A percentile compares a stretch with the other conserved stretches of the same genome.
These are phyloP conservation scores for Stipa capillata DNA, from an alignment of 176 grass and related monocot species.

Conservation along the genomic window DNA sequence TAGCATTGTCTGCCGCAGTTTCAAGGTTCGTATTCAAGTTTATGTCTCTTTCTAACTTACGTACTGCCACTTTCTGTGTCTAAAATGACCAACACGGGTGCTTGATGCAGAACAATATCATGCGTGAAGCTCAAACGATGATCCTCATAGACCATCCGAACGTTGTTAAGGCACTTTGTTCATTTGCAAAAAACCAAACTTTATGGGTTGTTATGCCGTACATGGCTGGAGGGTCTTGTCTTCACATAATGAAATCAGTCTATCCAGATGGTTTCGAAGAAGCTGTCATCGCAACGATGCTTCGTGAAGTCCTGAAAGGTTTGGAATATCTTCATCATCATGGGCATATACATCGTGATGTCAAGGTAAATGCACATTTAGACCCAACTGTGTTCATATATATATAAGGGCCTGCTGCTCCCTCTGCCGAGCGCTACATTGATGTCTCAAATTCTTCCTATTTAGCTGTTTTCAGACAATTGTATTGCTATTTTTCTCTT, in stretches of 20 bases:
- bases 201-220: slow-evolving; percentile 96
- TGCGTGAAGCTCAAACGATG: slow-evolving; percentile 93
- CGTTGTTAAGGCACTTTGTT: slow-evolving; percentile 83
- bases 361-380: slow-evolving; percentile 58
- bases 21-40: background rate
- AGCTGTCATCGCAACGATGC: slow-evolving; percentile 69
- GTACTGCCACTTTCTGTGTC: background rate
- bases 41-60: background rate
- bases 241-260: slow-evolving; percentile 96
- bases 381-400: background rate
- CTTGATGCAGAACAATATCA: slow-evolving; percentile 71
- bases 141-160: slow-evolving; percentile 89
- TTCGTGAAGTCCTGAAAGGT: slow-evolving; percentile 81
- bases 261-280: slow-evolving; percentile 76
- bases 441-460: background rate
- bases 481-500: background rate
- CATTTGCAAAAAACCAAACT: slow-evolving; percentile 64
- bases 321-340: slow-evolving; percentile 91
- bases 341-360: slow-evolving; percentile 89
- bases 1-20: background rate
- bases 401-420: background rate
- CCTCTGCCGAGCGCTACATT: background rate
- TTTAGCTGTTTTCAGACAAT: background rate
- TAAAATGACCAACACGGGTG: background rate
- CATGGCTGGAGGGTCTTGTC: slow-evolving; percentile 87